These are phyloP conservation scores for Chamaecyparis obtusa DNA, from an alignment of 75 land plant species.

Conservation along the genomic window DNA sequence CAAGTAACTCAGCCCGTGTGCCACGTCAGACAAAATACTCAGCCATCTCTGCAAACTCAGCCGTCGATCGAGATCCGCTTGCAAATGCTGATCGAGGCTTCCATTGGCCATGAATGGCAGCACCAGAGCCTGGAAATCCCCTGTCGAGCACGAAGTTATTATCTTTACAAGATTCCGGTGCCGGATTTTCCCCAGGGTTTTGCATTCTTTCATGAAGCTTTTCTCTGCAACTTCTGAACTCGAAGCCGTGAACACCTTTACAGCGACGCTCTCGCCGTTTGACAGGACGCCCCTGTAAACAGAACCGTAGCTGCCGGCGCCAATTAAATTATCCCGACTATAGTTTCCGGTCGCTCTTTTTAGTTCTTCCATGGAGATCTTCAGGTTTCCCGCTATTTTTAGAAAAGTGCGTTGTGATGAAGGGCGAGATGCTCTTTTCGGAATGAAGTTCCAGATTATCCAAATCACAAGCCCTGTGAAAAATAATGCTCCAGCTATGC, in stretches of 20 bases:
- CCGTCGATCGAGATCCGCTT: background rate
- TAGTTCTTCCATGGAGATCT: background rate
- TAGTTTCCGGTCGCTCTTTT: background rate
- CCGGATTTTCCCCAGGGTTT: slow-evolving; percentile 16
- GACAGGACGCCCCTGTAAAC: slow-evolving; percentile 27
- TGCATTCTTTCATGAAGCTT: background rate
- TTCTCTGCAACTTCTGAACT: background rate
- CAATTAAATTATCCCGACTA: slow-evolving; percentile 23
- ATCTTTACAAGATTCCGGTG: slow-evolving; percentile 21
- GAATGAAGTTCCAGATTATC: background rate
- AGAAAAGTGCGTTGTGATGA: background rate
- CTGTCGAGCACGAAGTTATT: slow-evolving; percentile 8
- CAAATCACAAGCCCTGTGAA: background rate
- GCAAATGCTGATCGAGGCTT: slow-evolving; percentile 24
- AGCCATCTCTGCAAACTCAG: slow-evolving; percentile 18
- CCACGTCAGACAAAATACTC: slow-evolving; percentile 11
- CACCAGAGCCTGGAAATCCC: slow-evolving; percentile 19
- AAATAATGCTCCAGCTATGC: background rate
- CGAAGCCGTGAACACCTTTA: slow-evolving; percentile 18
- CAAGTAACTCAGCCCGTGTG: background rate
- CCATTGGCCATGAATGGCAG: slow-evolving; percentile 34
- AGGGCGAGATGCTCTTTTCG: background rate
- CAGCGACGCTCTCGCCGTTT: slow-evolving; percentile 25
- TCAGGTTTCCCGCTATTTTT: background rate
- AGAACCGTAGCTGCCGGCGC: slow-evolving; percentile 23